These are phyloP conservation scores for Porphyrellus cyaneotinctus DNA, from an alignment of 768 basidiomycete species.

Conservation along the genomic window DNA sequence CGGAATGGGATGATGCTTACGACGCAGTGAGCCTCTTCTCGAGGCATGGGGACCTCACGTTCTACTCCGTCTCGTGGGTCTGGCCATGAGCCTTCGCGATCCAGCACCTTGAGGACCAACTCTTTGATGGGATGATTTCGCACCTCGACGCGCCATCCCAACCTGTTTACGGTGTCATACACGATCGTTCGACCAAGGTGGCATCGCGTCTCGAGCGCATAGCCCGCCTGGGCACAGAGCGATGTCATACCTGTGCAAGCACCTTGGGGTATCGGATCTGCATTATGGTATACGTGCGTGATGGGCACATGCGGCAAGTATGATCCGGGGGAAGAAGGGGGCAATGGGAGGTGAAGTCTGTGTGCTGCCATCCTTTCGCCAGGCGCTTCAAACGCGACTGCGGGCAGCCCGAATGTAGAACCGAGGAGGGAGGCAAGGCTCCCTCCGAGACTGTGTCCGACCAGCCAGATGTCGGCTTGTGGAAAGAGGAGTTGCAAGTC, in stretches of 20 bases:
- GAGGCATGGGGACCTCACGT: slow-evolving; percentile 53
- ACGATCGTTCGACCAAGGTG: slow-evolving; percentile 61
- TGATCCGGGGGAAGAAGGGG: slow-evolving; percentile 23
- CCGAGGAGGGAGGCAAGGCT: slow-evolving; percentile 60
- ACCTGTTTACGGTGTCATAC: slow-evolving; percentile 62
- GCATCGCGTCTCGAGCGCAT: slow-evolving; percentile 58
- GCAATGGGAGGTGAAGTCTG: slow-evolving; percentile 61
- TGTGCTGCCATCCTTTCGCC: slow-evolving; percentile 59
- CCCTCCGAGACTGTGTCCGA: slow-evolving; percentile 61
- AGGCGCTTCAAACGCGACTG: slow-evolving; percentile 61
- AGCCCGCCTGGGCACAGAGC: slow-evolving; percentile 60
- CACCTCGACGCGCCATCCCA: slow-evolving; percentile 59
- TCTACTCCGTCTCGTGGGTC: slow-evolving; percentile 33
- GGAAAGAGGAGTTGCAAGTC: slow-evolving; percentile 58
- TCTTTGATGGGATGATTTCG: slow-evolving; percentile 52
- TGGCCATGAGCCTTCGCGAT: slow-evolving; percentile 41
- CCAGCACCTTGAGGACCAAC: slow-evolving; percentile 51
- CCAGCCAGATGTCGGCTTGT: slow-evolving; percentile 56
- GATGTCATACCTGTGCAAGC: slow-evolving; percentile 49
- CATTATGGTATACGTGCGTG: slow-evolving; percentile 61
- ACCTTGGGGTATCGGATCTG: slow-evolving; percentile 67
- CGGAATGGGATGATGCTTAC: slow-evolving; percentile 34
- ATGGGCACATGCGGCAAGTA: slow-evolving; percentile 24
- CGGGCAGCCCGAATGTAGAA: slow-evolving; percentile 60
- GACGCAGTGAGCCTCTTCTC: slow-evolving; percentile 60